Evolutionary conservation across 495 filamentous ascomycete genomes (phyloP).

Genomic region (Neurospora sp.): DNA sequence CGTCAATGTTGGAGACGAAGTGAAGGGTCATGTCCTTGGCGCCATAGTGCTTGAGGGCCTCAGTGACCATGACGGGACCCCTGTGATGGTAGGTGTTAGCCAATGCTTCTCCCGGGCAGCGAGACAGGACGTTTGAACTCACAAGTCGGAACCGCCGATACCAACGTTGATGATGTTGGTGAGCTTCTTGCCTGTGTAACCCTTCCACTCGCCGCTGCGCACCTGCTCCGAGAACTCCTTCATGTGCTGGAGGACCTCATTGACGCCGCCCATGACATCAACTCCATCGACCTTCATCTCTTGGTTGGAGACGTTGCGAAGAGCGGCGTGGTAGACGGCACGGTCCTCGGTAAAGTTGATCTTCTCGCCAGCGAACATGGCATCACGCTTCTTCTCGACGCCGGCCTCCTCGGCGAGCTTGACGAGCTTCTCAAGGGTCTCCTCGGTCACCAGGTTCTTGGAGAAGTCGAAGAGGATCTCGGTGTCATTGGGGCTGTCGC

Average conservation of each 20-base stretch:
- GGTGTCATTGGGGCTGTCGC: slow-evolving; percentile 24
- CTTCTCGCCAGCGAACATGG: slow-evolving; percentile 93
- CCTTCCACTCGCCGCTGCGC: slow-evolving; percentile 93
- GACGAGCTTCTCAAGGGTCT: slow-evolving; percentile 77
- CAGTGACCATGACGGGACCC: slow-evolving; percentile 96
- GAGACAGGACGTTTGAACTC: slow-evolving; percentile 27
- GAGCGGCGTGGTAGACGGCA: slow-evolving; percentile 88
- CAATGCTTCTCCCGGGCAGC: not conserved
- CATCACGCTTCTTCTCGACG: slow-evolving; percentile 87
- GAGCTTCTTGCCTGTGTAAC: slow-evolving; percentile 95
- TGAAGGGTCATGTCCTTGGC: slow-evolving; percentile 76
- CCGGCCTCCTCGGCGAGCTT: slow-evolving; percentile 84
- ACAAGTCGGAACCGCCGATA: slow-evolving; percentile 97
- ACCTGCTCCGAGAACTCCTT: slow-evolving; percentile 94
- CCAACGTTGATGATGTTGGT: slow-evolving; percentile 95
- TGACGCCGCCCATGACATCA: slow-evolving; percentile 83
- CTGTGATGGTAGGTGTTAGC: slow-evolving; percentile 29
- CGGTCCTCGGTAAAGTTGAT: slow-evolving; percentile 99
- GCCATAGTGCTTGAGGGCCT: slow-evolving; percentile 90
- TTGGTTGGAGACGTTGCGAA: slow-evolving; percentile 78
- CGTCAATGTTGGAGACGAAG: slow-evolving; percentile 99
- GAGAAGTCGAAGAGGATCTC: slow-evolving; percentile 97
- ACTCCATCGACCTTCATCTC: slow-evolving; percentile 88
- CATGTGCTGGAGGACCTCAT: slow-evolving; percentile 88
- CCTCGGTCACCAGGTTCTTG: slow-evolving; percentile 95